These are phyloP conservation scores for Pichia sp. DNA, from an alignment of 1,139 yeast genomes.

Conservation along the genomic window DNA sequence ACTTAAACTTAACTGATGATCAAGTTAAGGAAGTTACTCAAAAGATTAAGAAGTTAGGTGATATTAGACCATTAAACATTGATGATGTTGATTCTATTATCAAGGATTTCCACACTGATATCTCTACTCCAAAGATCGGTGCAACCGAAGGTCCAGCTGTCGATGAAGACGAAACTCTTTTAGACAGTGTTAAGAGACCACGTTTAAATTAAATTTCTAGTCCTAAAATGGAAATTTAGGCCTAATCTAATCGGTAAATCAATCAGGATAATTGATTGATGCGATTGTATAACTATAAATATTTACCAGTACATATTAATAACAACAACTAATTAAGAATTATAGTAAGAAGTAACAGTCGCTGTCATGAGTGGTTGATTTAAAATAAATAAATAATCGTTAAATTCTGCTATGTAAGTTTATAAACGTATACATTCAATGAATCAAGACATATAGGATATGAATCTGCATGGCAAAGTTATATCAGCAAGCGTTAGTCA, in stretches of 20 bases:
- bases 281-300: too few species aligned
- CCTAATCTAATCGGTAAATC: too few species aligned
- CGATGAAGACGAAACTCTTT: conserved; percentile 22
- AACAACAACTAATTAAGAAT: too few species aligned
- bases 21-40: conserved; percentile 94
- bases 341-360: too few species aligned
- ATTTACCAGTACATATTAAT: too few species aligned
- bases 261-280: too few species aligned
- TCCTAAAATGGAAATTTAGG: too few species aligned
- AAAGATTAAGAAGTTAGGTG: conserved; percentile 93
- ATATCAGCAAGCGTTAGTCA: not conserved
- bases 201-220: conserved; percentile 22
- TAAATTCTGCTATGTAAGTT: conserved; percentile 4
- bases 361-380: too few species aligned
- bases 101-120: conserved; percentile 79
- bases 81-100: conserved; percentile 98
- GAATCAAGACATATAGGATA: not conserved
- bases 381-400: conserved; percentile 11
- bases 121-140: conserved; percentile 31
- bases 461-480: not conserved
- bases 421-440: not conserved
- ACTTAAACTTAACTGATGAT: conserved; percentile 83
- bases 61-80: conserved; percentile 89
- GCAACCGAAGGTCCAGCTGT: conserved; percentile 30
- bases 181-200: conserved; percentile 33